Percentiles rank a stretch among this genome's conserved stretches.
These are phyloP conservation scores for Nakaseomyces sp. DNA, from an alignment of 1,139 yeast genomes.

Conservation along the genomic window DNA sequence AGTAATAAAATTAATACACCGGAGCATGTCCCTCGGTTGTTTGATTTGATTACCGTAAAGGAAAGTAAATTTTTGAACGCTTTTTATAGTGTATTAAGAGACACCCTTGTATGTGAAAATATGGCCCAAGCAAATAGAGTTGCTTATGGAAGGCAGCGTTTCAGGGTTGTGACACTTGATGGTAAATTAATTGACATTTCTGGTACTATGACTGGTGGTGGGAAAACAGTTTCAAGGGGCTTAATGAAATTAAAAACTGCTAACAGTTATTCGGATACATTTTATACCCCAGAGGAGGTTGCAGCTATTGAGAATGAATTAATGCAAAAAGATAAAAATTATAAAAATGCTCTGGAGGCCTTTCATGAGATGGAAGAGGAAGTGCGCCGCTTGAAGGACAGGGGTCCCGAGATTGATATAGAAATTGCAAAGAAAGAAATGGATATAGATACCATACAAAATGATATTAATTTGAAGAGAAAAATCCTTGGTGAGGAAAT, in stretches of 20 bases:
- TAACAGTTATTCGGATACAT: slow-evolving; percentile 12
- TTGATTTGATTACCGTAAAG: slow-evolving; percentile 67
- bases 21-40: slow-evolving; percentile 65
- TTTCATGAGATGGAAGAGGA: slow-evolving; percentile 53
- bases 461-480: slow-evolving; percentile 22
- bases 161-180: slow-evolving; percentile 85
- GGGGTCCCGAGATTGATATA: slow-evolving; percentile 63
- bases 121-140: slow-evolving; percentile 76
- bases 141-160: slow-evolving; percentile 76
- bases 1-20: slow-evolving; percentile 63
- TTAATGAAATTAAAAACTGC: slow-evolving; percentile 32
- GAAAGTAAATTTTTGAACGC: slow-evolving; percentile 73
- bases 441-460: slow-evolving; percentile 55
- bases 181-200: slow-evolving; percentile 92
- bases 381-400: slow-evolving; percentile 49
- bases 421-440: slow-evolving; percentile 50
- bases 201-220: slow-evolving; percentile 98
- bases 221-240: slow-evolving; percentile 47
- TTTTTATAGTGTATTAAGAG: slow-evolving; percentile 75
- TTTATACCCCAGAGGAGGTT: slow-evolving; percentile 50
- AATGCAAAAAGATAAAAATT: slow-evolving; percentile 46
- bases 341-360: slow-evolving; percentile 44
- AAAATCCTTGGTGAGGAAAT: slow-evolving; percentile 29
- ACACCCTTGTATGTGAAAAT: slow-evolving; percentile 79
- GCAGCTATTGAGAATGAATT: slow-evolving; percentile 47